These are phyloP conservation scores for Cyathus olla DNA, from an alignment of 1,284 basidiomycete genomes.

Conservation along the genomic window DNA sequence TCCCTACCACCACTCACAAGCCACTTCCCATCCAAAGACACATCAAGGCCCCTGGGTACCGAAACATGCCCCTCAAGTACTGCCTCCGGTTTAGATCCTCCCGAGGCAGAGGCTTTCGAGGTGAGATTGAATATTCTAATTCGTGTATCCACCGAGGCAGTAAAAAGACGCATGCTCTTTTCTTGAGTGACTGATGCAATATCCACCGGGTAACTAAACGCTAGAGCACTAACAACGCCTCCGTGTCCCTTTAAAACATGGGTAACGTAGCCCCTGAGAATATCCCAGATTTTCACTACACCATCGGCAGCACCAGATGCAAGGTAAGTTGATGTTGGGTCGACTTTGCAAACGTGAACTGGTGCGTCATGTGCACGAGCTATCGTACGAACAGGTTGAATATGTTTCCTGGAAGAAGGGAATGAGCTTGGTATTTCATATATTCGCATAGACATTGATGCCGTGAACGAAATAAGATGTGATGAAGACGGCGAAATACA, in stretches of 20 bases:
- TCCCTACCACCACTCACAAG: slow-evolving; percentile 91
- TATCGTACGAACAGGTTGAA: slow-evolving; percentile 79
- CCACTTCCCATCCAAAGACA: slow-evolving; percentile 88
- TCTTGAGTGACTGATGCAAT: slow-evolving; percentile 58
- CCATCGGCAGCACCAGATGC: slow-evolving; percentile 98
- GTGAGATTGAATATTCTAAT: slow-evolving; percentile 93
- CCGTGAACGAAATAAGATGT: slow-evolving; percentile 76
- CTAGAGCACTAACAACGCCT: slow-evolving; percentile 91
- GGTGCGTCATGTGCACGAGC: slow-evolving; percentile 92
- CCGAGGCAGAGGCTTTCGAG: slow-evolving; percentile 64
- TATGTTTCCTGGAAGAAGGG: slow-evolving; percentile 55
- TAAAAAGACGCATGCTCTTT: slow-evolving; percentile 84
- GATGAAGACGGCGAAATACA: slow-evolving; percentile 74
- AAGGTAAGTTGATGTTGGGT: slow-evolving; percentile 90
- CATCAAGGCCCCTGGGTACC: slow-evolving; percentile 88
- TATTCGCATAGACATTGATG: slow-evolving; percentile 75
- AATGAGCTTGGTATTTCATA: slow-evolving; percentile 67
- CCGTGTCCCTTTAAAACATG: slow-evolving; percentile 98
- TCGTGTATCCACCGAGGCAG: slow-evolving; percentile 89
- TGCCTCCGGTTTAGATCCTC: slow-evolving; percentile 75
- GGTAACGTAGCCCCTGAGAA: slow-evolving; percentile 89
- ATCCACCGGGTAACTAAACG: slow-evolving; percentile 81
- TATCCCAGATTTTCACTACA: slow-evolving; percentile 97
- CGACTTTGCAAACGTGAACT: slow-evolving; percentile 88
- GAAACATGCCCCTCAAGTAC: slow-evolving; percentile 93